These are phyloP conservation scores for Irineochytrium annulatum DNA, from an alignment of 192 early-diverging fungal genomes.

Conservation along the genomic window DNA sequence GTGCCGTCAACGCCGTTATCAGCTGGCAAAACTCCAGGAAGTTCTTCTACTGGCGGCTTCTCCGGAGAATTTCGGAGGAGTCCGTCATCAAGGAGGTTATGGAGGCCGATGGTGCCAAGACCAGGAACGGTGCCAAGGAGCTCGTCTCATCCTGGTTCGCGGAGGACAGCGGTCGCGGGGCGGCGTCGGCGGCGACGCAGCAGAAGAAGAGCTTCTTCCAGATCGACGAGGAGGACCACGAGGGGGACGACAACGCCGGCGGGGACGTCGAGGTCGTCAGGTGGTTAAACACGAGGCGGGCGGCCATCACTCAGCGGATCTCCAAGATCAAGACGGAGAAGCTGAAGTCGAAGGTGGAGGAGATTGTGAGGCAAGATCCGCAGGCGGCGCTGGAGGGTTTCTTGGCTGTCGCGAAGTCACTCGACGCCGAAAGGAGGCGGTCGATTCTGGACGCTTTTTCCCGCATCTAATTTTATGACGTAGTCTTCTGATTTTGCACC, in stretches of 20 bases:
- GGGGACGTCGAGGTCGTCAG: conserved; percentile 37
- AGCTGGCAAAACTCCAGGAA: conserved; percentile 75
- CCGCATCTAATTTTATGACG: too few relatives aligned
- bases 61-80: conserved; percentile 73
- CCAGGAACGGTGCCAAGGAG: conserved; percentile 48
- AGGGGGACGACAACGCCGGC: conserved; percentile 21
- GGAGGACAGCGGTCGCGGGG: conserved; percentile 45
- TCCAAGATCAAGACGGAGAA: conserved; percentile 20
- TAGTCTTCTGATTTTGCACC: too few relatives aligned
- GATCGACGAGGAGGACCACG: conserved; percentile 22
- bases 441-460: conserved; percentile 32
- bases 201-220: conserved; percentile 1
- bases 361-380: conserved; percentile 30
- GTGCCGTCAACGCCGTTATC: conserved; percentile 72
- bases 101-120: conserved; percentile 35
- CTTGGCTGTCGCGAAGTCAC: conserved; percentile 21
- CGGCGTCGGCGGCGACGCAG: too few relatives aligned
- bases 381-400: conserved; percentile 39
- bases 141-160: conserved; percentile 65
- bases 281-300: conserved; percentile 32
- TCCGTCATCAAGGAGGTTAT: conserved; percentile 67
- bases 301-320: conserved; percentile 34
- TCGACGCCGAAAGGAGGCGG: conserved; percentile 29
- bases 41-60: conserved; percentile 92
- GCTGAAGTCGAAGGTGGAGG: conserved; percentile 18